Evolutionary conservation across 768 basidiomycete species (phyloP), one percentile per base, ranked within the genome.

Genomic region (Lepiota brunneoincarnata): DNA sequence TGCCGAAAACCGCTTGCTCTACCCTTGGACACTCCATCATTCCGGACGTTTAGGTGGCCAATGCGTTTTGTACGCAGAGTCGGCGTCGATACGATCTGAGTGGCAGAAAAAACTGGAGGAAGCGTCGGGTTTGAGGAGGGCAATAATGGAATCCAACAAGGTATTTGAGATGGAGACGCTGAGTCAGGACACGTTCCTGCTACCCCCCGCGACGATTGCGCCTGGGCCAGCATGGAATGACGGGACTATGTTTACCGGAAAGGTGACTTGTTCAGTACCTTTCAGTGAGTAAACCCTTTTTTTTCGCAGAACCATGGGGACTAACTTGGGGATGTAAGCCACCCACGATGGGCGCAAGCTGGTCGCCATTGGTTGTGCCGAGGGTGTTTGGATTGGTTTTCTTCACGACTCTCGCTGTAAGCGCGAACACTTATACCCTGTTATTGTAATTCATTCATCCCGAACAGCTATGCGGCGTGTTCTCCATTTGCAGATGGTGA

Each of bases 371-470:
- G 97, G 95, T 6, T 97, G 94, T 68, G 87, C 89, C 0, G 93
- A 97, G 64, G 97, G 97, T 31, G 93, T 98, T 4, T 99, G 94
- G 92, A 97, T 98, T 63, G 96, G 96, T 0, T 89, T 94, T 72
- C 82, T 92, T 37, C 89, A 92, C 58, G 90, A 96, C 68, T 87
- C 94, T 2, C 75, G 80, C 65, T 94, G 92, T 93, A 67, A 56
- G 85, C 62, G 6, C 7, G 31, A 9, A 31, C 7, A 9, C 56
- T 50, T 47, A 40, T 17, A 23, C 21, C 52, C n/a, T 48, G 26
- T 21, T 39, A n/a, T n/a, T 18, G 42, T 34, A 11, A 1, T 46
- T n/a, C 28, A 23, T 6, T 1, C 26, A 26, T 26, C 15, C 17
- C 3, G 15, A n/a, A 45, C 55, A 95, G 92, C 93, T 2, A 84